phyloP scores from a whole-genome alignment of 495 filamentous ascomycete genomes.

The Penicillium egyptiacum region DNA sequence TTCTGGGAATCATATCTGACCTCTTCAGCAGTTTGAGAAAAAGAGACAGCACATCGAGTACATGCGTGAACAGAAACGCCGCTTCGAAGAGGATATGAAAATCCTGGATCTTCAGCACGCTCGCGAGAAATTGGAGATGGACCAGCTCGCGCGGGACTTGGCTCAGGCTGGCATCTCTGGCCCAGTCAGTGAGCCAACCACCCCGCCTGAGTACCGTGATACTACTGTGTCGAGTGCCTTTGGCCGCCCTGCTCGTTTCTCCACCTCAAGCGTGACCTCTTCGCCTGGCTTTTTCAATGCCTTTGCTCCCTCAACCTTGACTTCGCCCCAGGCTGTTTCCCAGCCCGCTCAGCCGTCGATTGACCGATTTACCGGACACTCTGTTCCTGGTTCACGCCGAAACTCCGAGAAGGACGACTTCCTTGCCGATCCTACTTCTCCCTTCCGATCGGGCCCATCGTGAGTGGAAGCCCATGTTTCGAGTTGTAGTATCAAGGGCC shows the following conservation, averaged over 20 bases:
- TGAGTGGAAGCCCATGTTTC: conserved; percentile 29
- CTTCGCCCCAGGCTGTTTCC: conserved; percentile 53
- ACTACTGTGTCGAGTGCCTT: conserved; percentile 69
- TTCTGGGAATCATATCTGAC: conserved; percentile 23
- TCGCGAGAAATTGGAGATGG: conserved; percentile 76
- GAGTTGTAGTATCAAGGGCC: not conserved
- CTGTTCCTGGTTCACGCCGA: conserved; percentile 81
- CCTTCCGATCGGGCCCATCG: conserved; percentile 40
- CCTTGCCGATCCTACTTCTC: conserved; percentile 32
- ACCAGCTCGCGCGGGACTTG: conserved; percentile 75
- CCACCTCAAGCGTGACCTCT: conserved; percentile 76
- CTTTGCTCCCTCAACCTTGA: conserved; percentile 68
- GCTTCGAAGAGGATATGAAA: conserved; percentile 85
- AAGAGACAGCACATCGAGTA: conserved; percentile 84
- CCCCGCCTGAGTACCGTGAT: conserved; percentile 91
- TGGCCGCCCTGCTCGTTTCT: conserved; percentile 78
- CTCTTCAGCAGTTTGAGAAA: conserved; percentile 72
- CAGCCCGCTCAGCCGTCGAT: conserved; percentile 27
- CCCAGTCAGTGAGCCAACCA: conserved; percentile 89
- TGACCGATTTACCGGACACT: conserved; percentile 66
- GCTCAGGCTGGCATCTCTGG: conserved; percentile 61
- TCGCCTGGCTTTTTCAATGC: conserved; percentile 75
- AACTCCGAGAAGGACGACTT: conserved; percentile 53
- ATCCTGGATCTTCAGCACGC: conserved; percentile 79
- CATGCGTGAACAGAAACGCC: conserved; percentile 78